Conservation (phyloP, 768 basidiomycete genomes). For the Boletus tylopilopsis region DNA sequence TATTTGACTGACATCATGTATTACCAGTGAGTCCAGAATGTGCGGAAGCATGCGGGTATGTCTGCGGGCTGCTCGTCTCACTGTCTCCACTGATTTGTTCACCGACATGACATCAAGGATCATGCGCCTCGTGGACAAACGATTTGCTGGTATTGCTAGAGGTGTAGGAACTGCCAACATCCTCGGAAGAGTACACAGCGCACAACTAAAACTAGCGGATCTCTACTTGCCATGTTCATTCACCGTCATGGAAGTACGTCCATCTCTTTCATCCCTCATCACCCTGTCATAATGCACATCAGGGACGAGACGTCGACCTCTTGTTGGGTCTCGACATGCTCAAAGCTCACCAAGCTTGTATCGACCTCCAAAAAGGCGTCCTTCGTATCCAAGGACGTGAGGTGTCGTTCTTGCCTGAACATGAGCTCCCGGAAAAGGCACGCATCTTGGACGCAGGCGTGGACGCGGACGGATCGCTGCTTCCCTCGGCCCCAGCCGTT, state of each 20-base stretch:
- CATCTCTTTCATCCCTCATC: neutral
- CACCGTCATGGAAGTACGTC: slow-evolving; percentile 86
- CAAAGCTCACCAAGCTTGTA: slow-evolving; percentile 93
- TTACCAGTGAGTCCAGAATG: slow-evolving; percentile 82
- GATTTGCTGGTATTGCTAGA: slow-evolving; percentile 84
- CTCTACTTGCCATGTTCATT: slow-evolving; percentile 86
- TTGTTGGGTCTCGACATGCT: slow-evolving; percentile 99
- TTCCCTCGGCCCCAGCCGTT: slow-evolving; percentile 14
- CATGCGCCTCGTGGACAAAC: slow-evolving; percentile 88
- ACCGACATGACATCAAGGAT: slow-evolving; percentile 44
- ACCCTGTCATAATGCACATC: neutral
- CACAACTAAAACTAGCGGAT: slow-evolving; percentile 85
- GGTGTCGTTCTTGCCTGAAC: slow-evolving; percentile 86
- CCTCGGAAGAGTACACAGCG: slow-evolving; percentile 89
- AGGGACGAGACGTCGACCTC: slow-evolving; percentile 93
- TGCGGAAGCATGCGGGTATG: slow-evolving; percentile 87
- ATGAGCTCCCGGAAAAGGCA: slow-evolving; percentile 87
- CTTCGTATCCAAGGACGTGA: slow-evolving; percentile 92
- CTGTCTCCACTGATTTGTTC: neutral
- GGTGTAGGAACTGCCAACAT: slow-evolving; percentile 96
- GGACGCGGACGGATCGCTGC: slow-evolving; percentile 22
- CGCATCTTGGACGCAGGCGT: slow-evolving; percentile 39
- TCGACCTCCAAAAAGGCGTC: slow-evolving; percentile 86
- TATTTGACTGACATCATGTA: neutral
- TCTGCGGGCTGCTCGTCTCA: slow-evolving; percentile 12